A percentile compares a stretch with the other conserved stretches of the same genome.
Evolutionary conservation across 345 rosid genomes (phyloP).

Genomic region (Tarenaya hassleriana): DNA sequence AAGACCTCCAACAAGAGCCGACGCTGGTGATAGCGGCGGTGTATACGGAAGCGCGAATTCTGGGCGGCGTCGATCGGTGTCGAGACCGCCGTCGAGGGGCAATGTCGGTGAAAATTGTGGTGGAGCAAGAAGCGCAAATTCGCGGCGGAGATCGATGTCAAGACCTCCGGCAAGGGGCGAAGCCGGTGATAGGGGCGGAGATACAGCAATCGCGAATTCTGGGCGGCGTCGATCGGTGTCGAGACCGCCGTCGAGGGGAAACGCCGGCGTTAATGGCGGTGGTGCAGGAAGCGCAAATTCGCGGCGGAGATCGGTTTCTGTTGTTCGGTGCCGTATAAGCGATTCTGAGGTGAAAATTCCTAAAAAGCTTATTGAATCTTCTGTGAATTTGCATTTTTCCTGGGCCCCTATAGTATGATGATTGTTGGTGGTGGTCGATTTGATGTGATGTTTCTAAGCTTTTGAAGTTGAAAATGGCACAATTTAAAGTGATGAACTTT

Average conservation of each 20-base stretch:
- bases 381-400: background rate
- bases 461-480: too few relatives aligned
- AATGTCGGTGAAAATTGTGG: constrained; percentile 15
- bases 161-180: constrained; percentile 17
- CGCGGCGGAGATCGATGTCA: constrained; percentile 72
- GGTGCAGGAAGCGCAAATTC: constrained; percentile 31
- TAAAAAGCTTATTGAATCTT: background rate
- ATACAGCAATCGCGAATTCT: constrained; percentile 7
- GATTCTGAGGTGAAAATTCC: constrained; percentile 63
- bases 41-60: constrained; percentile 9
- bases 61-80: constrained; percentile 22
- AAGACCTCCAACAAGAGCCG: constrained; percentile 14
- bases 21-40: constrained; percentile 14
- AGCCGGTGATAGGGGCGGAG: constrained; percentile 12
- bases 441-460: background rate
- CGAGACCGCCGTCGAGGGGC: constrained; percentile 28
- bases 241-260: constrained; percentile 26
- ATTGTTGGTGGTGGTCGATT: background rate
- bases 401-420: constrained; percentile 21
- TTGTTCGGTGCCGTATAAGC: constrained; percentile 50
- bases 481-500: background rate
- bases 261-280: constrained; percentile 28
- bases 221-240: constrained; percentile 24
- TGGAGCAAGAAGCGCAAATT: constrained; percentile 26
- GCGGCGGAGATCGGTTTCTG: constrained; percentile 63